phyloP scores from a whole-genome alignment of 345 rosid genomes.

The Gynandropsis gynandra region DNA sequence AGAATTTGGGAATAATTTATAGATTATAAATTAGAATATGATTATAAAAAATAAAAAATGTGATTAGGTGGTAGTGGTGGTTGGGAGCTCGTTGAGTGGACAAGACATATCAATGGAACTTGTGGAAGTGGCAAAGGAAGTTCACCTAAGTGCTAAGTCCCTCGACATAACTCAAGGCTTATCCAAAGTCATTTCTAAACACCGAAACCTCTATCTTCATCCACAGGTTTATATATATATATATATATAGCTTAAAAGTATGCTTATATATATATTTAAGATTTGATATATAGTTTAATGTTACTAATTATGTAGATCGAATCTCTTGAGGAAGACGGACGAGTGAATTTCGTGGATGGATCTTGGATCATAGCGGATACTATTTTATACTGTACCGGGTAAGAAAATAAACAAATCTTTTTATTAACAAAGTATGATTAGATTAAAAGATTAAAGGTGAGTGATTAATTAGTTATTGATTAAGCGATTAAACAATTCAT shows the following conservation, averaged over 20 bases:
- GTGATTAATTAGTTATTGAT: background rate
- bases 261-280: background rate
- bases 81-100: slow-evolving; percentile 79
- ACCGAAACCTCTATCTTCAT: slow-evolving; percentile 44
- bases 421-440: no score
- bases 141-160: slow-evolving; percentile 64
- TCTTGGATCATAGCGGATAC: slow-evolving; percentile 58
- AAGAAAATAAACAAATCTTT: slow-evolving; percentile 19
- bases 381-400: slow-evolving; percentile 90
- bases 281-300: background rate
- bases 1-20: no score
- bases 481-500: background rate
- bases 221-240: slow-evolving; percentile 45
- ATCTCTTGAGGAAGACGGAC: slow-evolving; percentile 58
- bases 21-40: background rate
- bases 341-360: slow-evolving; percentile 53
- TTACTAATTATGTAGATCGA: slow-evolving; percentile 43
- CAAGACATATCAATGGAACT: slow-evolving; percentile 93
- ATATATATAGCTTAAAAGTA: background rate
- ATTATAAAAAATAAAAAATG: slow-evolving; percentile 1
- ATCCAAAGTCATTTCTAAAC: slow-evolving; percentile 66
- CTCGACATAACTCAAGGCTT: slow-evolving; percentile 48
- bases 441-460: no score
- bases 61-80: slow-evolving; percentile 64
- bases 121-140: slow-evolving; percentile 65